phyloP scores from a whole-genome alignment of 2,329 filamentous ascomycete genomes.

The Xylaria sp. region DNA sequence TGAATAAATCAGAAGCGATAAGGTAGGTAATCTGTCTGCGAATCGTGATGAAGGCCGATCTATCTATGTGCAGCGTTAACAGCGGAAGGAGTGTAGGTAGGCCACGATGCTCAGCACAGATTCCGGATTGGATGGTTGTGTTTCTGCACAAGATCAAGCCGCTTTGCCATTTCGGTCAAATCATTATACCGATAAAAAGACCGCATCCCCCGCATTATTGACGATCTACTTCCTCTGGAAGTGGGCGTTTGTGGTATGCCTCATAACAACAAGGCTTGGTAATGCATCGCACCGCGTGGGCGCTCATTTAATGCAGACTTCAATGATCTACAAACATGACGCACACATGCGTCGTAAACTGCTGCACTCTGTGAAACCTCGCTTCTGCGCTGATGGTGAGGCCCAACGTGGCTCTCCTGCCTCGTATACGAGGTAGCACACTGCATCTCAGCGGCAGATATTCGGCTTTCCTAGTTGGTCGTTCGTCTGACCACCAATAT shows the following conservation, averaged over 20 bases:
- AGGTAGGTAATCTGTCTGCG: not conserved
- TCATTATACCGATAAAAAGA: not conserved
- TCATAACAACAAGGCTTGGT: slow-evolving; percentile 18
- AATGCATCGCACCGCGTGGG: slow-evolving; percentile 21
- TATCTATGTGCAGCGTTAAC: not conserved
- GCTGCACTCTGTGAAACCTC: slow-evolving; percentile 34
- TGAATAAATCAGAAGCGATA: not conserved
- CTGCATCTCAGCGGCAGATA: not conserved
- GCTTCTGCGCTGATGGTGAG: slow-evolving; percentile 30
- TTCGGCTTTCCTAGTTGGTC: slow-evolving; percentile 31
- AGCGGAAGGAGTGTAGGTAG: not conserved
- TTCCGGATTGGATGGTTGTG: slow-evolving; percentile 2
- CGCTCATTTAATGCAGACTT: slow-evolving; percentile 14
- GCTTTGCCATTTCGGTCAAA: not conserved
- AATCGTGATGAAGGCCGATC: not conserved
- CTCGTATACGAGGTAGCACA: not conserved
- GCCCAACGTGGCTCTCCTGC: slow-evolving; percentile 30
- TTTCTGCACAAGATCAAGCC: slow-evolving; percentile 19
- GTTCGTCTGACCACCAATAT: slow-evolving; percentile 30
- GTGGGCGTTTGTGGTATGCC: slow-evolving; percentile 21
- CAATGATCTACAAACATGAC: slow-evolving; percentile 26
- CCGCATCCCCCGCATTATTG: not conserved
- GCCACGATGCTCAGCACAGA: slow-evolving; percentile 4
- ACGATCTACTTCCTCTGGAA: not conserved
- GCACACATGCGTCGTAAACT: slow-evolving; percentile 24